These are phyloP conservation scores for Orbilia ellipsospora DNA, from an alignment of 2,329 filamentous ascomycete genomes.

Conservation along the genomic window DNA sequence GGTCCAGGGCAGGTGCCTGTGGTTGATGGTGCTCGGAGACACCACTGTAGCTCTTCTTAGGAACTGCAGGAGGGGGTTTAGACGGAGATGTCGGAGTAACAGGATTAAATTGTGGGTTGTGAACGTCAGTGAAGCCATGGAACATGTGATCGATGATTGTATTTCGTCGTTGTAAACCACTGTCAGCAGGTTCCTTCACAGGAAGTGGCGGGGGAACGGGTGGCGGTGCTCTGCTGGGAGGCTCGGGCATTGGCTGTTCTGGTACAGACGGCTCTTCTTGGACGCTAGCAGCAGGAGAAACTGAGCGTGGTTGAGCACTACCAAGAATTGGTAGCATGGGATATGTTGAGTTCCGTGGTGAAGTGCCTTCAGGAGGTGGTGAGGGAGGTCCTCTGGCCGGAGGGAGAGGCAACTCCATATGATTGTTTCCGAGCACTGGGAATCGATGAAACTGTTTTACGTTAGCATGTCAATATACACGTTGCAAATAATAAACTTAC, in stretches of 20 bases:
- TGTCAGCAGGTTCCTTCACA: conserved; percentile 40
- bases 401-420: conserved; percentile 23
- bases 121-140: conserved; percentile 58
- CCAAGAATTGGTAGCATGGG: conserved; percentile 36
- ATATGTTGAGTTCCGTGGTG: conserved; percentile 29
- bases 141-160: conserved; percentile 60
- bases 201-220: conserved; percentile 36
- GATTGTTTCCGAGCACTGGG: conserved; percentile 50
- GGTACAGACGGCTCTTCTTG: conserved; percentile 27
- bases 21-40: conserved; percentile 78
- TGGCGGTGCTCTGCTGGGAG: conserved; percentile 28
- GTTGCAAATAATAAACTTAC: conserved; percentile 40
- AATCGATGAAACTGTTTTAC: conserved; percentile 58
- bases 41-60: conserved; percentile 80
- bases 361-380: conserved; percentile 17
- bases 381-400: conserved; percentile 29
- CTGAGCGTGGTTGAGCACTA: conserved; percentile 12
- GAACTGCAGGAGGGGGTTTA: conserved; percentile 68
- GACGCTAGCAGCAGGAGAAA: conserved; percentile 32
- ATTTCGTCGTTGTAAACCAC: conserved; percentile 26
- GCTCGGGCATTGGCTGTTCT: conserved; percentile 28
- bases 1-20: conserved; percentile 76
- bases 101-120: conserved; percentile 60
- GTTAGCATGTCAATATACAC: conserved; percentile 11
- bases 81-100: conserved; percentile 60